Evolutionary conservation across 176 grass and related monocot species (phyloP).

Genomic region (Saccharum officinarum): DNA sequence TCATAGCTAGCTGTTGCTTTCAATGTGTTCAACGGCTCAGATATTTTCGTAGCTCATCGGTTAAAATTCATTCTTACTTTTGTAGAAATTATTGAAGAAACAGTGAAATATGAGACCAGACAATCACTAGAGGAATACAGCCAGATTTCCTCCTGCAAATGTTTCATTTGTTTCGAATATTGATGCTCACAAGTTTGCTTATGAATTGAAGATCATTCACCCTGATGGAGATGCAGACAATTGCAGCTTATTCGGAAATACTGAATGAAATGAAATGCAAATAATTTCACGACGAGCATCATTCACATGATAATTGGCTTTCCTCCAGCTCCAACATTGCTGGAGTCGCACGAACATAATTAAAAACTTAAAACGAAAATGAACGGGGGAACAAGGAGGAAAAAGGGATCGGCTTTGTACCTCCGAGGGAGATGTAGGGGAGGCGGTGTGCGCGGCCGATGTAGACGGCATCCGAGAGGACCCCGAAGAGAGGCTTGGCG

Average conservation of each 20-base stretch:
- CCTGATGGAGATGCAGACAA: background rate
- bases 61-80: background rate
- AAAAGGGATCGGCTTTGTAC: constrained; percentile 9
- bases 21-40: background rate
- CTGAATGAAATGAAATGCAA: background rate
- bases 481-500: constrained; percentile 78
- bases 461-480: constrained; percentile 69
- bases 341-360: background rate
- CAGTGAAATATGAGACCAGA: background rate
- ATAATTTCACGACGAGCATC: too few species aligned
- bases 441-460: constrained; percentile 56
- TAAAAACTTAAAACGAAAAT: background rate
- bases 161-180: background rate
- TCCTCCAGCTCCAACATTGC: background rate
- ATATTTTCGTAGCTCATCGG: background rate
- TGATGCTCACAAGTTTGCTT: background rate
- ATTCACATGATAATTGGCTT: background rate
- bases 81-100: background rate
- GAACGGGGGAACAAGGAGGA: background rate
- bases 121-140: background rate
- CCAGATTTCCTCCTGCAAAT: background rate
- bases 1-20: background rate
- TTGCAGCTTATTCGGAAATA: background rate
- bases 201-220: background rate
- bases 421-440: constrained; percentile 75